Evolutionary conservation across 164 flowering plant genomes (phyloP), one percentile per base, ranked within the genome.

Genomic region (Stephania yunnanensis): DNA sequence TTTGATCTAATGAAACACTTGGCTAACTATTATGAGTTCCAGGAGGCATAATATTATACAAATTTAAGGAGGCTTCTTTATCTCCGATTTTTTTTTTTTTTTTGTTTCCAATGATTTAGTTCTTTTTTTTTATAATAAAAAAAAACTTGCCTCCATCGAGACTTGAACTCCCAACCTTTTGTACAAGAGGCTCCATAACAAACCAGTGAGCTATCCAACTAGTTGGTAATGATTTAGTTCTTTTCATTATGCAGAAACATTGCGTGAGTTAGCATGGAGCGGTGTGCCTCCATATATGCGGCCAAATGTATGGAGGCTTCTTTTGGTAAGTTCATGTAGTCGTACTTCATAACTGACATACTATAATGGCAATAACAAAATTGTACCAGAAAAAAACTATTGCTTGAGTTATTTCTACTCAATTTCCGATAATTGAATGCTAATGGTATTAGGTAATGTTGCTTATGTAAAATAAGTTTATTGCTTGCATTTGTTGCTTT

Each of bases 191-290:
- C 42, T 36, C 42, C 42, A 36, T 36, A 36, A 36, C 42, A 36
- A 36, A 36, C 42, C 42, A 36, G 4, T 36, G 42, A 36, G 42
- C 42, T 36, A 36, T 0, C 42, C 42, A 36, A 1, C 4, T 36
- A 36, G 42, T 2, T 36, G 42, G 42, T 36, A 36, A 36, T 36
- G 42, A 36, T 36, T 36, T 36, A 36, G 42, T 36, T 8, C 68
- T 53, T 72, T 66, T 52, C 52, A 61, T 77, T 75, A 1, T 87
- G 81, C 83, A 95, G 99, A 95, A 58, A 88, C 87, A 58, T 82
- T 95, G 81, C 94, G 99, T 12, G 89, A 86, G 83, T 84, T 95
- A 70, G 92, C 97, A 71, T 95, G 99, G 99, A 95, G 92, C 87
- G 99, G 99, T 10, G 81, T 95, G 71, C 97, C 97, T 50, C 88